A percentile compares a stretch with the other conserved stretches of the same genome.
phyloP scores from a whole-genome alignment of 2,329 filamentous ascomycete species.

The Arthrobotrys pseudoclavata region DNA sequence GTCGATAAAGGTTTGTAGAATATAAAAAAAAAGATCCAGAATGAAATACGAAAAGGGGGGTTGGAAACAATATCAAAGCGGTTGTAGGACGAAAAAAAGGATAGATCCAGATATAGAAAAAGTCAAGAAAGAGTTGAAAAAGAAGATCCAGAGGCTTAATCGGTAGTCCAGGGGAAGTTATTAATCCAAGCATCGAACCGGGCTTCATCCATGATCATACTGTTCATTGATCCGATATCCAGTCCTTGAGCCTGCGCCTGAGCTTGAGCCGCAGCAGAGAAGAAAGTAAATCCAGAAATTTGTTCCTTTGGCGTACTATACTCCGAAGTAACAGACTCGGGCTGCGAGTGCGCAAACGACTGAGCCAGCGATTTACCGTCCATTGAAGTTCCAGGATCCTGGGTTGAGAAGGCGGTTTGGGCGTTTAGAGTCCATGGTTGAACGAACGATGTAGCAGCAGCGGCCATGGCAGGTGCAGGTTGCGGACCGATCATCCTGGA shows the following conservation, averaged over 20 bases:
- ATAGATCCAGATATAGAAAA: constrained; percentile 2
- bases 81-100: background rate
- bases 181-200: constrained; percentile 43
- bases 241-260: constrained; percentile 32
- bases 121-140: background rate
- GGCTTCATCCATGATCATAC: constrained; percentile 33
- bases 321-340: constrained; percentile 35
- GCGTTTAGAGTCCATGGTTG: constrained; percentile 34
- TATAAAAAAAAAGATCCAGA: constrained; percentile 1
- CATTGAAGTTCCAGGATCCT: constrained; percentile 31
- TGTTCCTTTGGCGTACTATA: constrained; percentile 51
- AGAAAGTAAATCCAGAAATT: constrained; percentile 32
- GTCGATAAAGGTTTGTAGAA: constrained; percentile 17
- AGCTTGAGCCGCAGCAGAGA: background rate
- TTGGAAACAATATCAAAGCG: background rate
- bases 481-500: constrained; percentile 18
- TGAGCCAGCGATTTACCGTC: constrained; percentile 21
- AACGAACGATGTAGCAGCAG: constrained; percentile 1
- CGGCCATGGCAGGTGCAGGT: constrained; percentile 7
- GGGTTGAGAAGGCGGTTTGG: constrained; percentile 26
- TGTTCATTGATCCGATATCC: constrained; percentile 31
- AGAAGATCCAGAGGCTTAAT: constrained; percentile 1
- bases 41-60: too few species aligned
- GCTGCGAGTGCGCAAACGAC: constrained; percentile 26
- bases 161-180: constrained; percentile 21